Conservation (phyloP, 768 basidiomycete species). For the Paxillus ammoniavirescens region DNA sequence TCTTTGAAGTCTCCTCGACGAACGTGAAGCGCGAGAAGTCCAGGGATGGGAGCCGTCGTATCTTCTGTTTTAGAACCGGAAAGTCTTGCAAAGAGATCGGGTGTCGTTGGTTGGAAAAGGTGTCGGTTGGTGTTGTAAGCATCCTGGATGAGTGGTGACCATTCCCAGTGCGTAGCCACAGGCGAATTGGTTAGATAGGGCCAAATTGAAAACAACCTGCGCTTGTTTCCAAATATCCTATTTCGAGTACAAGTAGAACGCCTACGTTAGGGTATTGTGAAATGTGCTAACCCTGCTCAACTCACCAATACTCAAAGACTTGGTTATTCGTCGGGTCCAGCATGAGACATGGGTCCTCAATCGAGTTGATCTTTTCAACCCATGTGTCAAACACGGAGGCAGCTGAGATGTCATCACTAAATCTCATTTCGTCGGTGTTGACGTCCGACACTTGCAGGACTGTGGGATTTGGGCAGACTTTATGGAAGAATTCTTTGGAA, state of each 20-base stretch:
- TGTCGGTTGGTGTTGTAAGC: slow-evolving; percentile 32
- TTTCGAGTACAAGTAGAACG: not conserved
- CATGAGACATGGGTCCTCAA: slow-evolving; percentile 42
- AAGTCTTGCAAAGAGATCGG: not conserved
- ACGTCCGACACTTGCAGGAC: slow-evolving; percentile 30
- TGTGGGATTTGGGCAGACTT: slow-evolving; percentile 39
- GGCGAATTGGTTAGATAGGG: slow-evolving; percentile 33
- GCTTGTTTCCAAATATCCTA: slow-evolving; percentile 34
- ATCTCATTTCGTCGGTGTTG: slow-evolving; percentile 28
- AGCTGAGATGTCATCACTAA: slow-evolving; percentile 25
- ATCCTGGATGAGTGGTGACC: slow-evolving; percentile 35
- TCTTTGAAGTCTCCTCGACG: slow-evolving; percentile 49
- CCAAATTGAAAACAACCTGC: slow-evolving; percentile 36
- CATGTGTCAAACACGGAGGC: slow-evolving; percentile 35
- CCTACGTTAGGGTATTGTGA: not conserved
- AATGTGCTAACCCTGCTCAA: not conserved
- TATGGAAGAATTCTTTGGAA: slow-evolving; percentile 35
- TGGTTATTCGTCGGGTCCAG: slow-evolving; percentile 21
- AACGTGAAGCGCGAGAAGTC: slow-evolving; percentile 50
- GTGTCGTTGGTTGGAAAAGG: slow-evolving; percentile 15
- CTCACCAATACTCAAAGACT: slow-evolving; percentile 40
- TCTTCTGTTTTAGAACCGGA: slow-evolving; percentile 1
- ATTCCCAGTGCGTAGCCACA: slow-evolving; percentile 33
- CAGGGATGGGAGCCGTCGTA: slow-evolving; percentile 26
- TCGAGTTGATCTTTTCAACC: slow-evolving; percentile 32